Base-by-base conservation (phyloP, 768 basidiomycete genomes). In the Gautieria morchelliformis region DNA sequence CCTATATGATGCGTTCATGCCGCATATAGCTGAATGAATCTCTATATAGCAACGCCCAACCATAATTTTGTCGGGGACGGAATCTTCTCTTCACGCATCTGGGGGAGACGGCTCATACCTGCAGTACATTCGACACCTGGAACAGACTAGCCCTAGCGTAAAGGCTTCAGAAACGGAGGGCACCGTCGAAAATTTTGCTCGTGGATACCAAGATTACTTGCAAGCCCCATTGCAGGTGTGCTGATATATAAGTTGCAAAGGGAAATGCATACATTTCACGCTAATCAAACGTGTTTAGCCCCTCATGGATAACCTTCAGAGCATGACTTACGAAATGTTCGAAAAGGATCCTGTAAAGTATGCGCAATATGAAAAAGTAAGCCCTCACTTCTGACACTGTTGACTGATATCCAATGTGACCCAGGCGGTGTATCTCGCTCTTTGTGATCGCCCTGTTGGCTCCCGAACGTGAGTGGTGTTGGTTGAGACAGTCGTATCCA, bases 331-430 rank as follows among this genome's bases (percentile, higher is more conserved):
- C 70, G 93, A 98, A 67, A 93, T 91, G 2, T 99, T 99, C 65
- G 96, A 99, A 66, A 83, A 93, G 68, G 96, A 98, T 73, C 95
- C 96, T 3, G 85, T 98, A 59, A 99, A 99, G 70, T 99, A 99
- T 68, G 71, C 78, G 56, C 85, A 91, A 64, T 99, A 99, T 68
- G 96, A 99, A 73, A 89, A 95, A 78, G 90, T 86, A 32, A 35
- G 63, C 55, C n/a, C 15, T 20, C 30, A 10, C 15, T 3, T 22
- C 33, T 53, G 33, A 35, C n/a, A n/a, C n/a, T 11, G 12, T 35
- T 20, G 8, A 24, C 11, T 33, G 15, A 12, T 14, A 51, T 10
- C 39, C 19, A 37, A 37, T 24, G 24, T 20, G 8, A 30, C 33
- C 27, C 19, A 59, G 56, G 65, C 62, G 10, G 53, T 63, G 17